A percentile compares a stretch with the other conserved stretches of the same genome.
These are phyloP conservation scores for Erythrophleum ivorense DNA, from an alignment of 331 rosid species.

Conservation along the genomic window DNA sequence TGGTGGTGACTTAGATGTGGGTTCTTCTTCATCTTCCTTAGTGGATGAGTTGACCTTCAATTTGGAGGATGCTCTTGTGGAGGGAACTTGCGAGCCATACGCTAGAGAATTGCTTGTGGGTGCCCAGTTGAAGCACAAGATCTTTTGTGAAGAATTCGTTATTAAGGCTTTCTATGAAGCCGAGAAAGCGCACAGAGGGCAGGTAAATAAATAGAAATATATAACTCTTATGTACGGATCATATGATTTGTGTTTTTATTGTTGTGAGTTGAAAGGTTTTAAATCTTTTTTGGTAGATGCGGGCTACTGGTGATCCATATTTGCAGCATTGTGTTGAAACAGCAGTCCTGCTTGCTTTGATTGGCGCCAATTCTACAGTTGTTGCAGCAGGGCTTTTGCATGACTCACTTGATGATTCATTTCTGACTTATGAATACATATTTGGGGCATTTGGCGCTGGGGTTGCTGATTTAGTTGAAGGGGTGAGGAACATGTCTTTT, in stretches of 20 bases:
- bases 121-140: conserved; percentile 85
- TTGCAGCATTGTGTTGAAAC: conserved; percentile 97
- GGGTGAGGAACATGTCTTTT: conserved; percentile 61
- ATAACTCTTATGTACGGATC: background rate
- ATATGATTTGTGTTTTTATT: conserved; percentile 15
- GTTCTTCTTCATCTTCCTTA: conserved; percentile 47
- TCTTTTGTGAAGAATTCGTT: conserved; percentile 83
- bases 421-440: conserved; percentile 75
- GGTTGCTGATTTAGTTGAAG: conserved; percentile 93
- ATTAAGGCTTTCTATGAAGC: conserved; percentile 94
- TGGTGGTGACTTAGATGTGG: conserved; percentile 50
- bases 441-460: conserved; percentile 74
- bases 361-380: conserved; percentile 88
- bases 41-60: conserved; percentile 85
- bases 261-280: conserved; percentile 38
- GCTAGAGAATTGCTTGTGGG: conserved; percentile 75
- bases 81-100: conserved; percentile 63
- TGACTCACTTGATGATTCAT: conserved; percentile 90
- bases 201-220: conserved; percentile 54
- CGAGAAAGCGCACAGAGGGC: conserved; percentile 98
- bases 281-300: conserved; percentile 59
- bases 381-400: conserved; percentile 99
- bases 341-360: conserved; percentile 81
- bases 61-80: conserved; percentile 75
- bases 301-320: conserved; percentile 96